Percentiles rank a stretch among this genome's conserved stretches.
These are phyloP conservation scores for Clonostachys chloroleuca DNA, from an alignment of 2,329 filamentous ascomycete species.

Conservation along the genomic window DNA sequence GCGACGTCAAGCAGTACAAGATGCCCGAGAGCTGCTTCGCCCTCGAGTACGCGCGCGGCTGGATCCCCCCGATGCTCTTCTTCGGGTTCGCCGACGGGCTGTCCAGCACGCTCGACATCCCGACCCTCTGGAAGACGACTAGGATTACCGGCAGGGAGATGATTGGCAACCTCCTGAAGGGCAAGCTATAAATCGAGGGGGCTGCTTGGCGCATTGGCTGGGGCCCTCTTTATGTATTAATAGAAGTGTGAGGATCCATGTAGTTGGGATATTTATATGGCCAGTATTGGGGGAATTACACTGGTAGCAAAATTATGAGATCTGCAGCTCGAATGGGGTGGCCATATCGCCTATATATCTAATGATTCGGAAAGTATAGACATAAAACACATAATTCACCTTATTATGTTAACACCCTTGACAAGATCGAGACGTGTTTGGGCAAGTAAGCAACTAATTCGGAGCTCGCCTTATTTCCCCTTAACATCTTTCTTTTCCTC, in stretches of 20 bases:
- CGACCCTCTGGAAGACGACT: constrained; percentile 78
- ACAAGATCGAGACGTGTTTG: no score
- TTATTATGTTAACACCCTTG: no score
- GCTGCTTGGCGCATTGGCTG: no score
- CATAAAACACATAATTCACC: no score
- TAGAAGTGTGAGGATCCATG: background rate
- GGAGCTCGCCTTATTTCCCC: background rate
- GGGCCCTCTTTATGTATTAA: background rate
- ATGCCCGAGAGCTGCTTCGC: constrained; percentile 76
- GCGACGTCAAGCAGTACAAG: constrained; percentile 76
- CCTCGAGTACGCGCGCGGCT: constrained; percentile 79
- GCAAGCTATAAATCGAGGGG: constrained; percentile 58
- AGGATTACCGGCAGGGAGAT: constrained; percentile 73
- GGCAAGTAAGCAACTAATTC: no score
- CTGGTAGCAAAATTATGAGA: no score
- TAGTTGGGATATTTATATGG: no score
- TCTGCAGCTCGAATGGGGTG: no score
- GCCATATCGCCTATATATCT: no score
- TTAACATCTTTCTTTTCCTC: constrained; percentile 24
- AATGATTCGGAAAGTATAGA: no score
- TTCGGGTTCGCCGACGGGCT: constrained; percentile 84
- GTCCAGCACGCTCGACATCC: constrained; percentile 76
- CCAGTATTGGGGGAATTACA: no score
- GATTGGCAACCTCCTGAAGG: constrained; percentile 63
- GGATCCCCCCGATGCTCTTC: constrained; percentile 90